Base-by-base conservation (phyloP, 192 early-diverging fungal species). In the Dimargaris xerosporica region DNA sequence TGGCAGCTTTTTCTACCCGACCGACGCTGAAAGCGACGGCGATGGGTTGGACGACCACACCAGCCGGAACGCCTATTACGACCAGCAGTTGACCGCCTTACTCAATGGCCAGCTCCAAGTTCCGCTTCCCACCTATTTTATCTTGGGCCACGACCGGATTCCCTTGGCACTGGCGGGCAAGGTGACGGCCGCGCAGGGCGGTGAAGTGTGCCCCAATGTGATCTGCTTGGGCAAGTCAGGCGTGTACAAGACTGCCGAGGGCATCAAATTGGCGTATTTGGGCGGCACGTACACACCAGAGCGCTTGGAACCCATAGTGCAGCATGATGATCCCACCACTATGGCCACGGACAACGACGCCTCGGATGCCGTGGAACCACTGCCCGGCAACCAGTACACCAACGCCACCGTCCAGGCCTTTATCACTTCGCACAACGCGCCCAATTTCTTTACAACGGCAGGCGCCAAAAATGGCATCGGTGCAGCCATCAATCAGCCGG, bases 161-260 rank as follows among this genome's bases (percentile, higher is more conserved):
- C 34, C 34, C 2, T 39, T 39, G 34, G 7, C 34, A 39, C 34
- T 39, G 7, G 34, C 34, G 34, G 34, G 34, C 34, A 39, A 39
- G 34, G 34, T 39, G 34, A 39, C 34, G 7, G 34, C 34, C 34
- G 62, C 64, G 25, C 80, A 77, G 15, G 64, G 74, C 21, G 91
- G 90, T 48, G 86, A 91, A 67, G 63, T 93, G 7, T 88, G 86
- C 68, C 72, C 82, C 34, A 89, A 91, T 62, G 50, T 96, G 39
- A 79, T 80, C 25, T 79, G 81, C 50, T 78, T 93, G 53, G 84
- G 43, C 44, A 61, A 67, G 0, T 66, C 68, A 3, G 75, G 75
- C 43, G 54, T 76, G 19, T 34, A 73, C 48, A 67, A 73, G 62
- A 76, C 75, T n/a, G 66, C 69, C 12, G 69, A 72, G 47, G 75